Evolutionary conservation across 2,329 filamentous ascomycete genomes (phyloP).

Genomic region (Epichloe hybrida): DNA sequence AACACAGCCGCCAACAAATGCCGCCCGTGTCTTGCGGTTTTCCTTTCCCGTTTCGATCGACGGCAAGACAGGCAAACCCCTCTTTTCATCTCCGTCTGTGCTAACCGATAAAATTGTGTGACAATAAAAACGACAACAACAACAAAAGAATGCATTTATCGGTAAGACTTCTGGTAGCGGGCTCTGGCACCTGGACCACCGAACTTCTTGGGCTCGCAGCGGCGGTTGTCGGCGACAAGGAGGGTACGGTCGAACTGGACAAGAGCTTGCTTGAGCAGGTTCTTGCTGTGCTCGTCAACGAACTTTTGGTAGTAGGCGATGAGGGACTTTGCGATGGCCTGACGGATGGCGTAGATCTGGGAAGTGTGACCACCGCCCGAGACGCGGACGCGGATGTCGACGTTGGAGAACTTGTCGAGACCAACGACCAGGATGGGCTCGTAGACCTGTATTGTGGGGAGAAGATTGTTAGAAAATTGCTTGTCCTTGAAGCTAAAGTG

Average conservation of each 20-base stretch:
- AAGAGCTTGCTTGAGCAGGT: constrained; percentile 94
- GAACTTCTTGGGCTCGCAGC: constrained; percentile 98
- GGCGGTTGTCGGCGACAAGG: constrained; percentile 97
- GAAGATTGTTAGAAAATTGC: background rate
- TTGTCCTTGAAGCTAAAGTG: background rate
- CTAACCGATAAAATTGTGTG: constrained; percentile 1
- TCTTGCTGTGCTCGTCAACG: constrained; percentile 99
- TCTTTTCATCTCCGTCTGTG: background rate
- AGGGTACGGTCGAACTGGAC: constrained; percentile 94
- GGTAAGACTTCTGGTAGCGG: constrained; percentile 98
- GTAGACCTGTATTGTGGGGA: constrained; percentile 55
- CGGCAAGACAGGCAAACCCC: background rate
- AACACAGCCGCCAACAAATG: no score
- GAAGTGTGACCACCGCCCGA: constrained; percentile 95
- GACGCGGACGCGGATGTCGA: constrained; percentile 96
- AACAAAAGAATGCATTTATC: constrained; percentile 45
- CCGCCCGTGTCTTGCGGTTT: no score
- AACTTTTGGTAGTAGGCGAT: constrained; percentile 97
- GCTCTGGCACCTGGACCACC: constrained; percentile 86
- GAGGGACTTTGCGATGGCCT: constrained; percentile 82
- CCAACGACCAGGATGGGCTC: constrained; percentile 95
- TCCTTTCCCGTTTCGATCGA: no score
- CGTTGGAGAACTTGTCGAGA: constrained; percentile 89
- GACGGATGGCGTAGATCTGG: constrained; percentile 95
- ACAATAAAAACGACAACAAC: background rate